A percentile compares a stretch with the other conserved stretches of the same genome.
These are phyloP conservation scores for Phialophora tarda DNA, from an alignment of 2,329 filamentous ascomycete species.

Conservation along the genomic window DNA sequence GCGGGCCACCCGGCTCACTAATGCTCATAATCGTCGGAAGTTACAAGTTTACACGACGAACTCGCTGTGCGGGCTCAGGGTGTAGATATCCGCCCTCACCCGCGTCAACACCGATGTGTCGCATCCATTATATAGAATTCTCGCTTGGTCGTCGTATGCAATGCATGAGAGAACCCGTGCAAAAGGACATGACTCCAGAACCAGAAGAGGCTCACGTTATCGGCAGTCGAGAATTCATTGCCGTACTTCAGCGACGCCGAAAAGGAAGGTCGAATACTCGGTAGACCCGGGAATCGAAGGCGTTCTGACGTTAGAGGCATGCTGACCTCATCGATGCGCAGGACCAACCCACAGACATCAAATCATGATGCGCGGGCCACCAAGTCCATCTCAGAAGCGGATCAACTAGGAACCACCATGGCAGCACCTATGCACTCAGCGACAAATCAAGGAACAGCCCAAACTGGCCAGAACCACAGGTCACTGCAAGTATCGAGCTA, in stretches of 20 bases:
- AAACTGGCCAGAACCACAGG: constrained; percentile 4
- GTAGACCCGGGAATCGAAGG: constrained; percentile 1
- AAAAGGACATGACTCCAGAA: background rate
- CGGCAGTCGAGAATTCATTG: background rate
- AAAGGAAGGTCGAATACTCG: background rate
- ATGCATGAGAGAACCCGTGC: background rate
- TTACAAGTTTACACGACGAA: background rate
- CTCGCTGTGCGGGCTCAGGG: background rate
- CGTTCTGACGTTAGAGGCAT: constrained; percentile 30
- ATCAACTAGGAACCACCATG: constrained; percentile 25
- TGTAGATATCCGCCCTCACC: background rate
- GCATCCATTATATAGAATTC: background rate
- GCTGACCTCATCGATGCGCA: constrained; percentile 34
- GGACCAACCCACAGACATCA: constrained; percentile 9
- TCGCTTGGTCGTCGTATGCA: background rate
- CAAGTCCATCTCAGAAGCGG: constrained; percentile 19
- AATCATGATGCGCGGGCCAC: constrained; percentile 17
- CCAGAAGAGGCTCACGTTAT: background rate
- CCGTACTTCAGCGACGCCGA: background rate
- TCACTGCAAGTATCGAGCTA: background rate
- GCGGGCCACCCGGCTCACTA: background rate
- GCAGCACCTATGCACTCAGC: constrained; percentile 16
- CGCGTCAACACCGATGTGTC: background rate
- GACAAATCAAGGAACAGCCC: constrained; percentile 15
- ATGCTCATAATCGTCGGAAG: background rate